Base-by-base conservation (phyloP, 352 stramenopile genomes). In the Blastocystis sp. region DNA sequence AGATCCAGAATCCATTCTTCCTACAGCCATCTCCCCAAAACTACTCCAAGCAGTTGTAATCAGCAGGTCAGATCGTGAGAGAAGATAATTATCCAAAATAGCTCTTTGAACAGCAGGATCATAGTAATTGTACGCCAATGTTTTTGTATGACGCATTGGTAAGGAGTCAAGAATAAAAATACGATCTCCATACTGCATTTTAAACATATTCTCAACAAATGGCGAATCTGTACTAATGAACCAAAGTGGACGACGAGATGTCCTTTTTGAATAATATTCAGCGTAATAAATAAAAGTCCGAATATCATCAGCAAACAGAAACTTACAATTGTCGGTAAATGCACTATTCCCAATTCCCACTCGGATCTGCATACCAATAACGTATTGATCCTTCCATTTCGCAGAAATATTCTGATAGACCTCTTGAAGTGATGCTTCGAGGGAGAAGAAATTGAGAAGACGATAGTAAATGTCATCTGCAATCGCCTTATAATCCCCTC, bases 301-400 rank as follows among this genome's bases (percentile, higher is more conserved):
- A 30, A 84, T 42, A 27, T 84, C 73, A 30, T 48, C 44, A 24
- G 33, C 19, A 40, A 84, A 84, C 7, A 84, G 73, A 64, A 84
- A 84, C 56, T 84, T 84, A 44, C 73, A 84, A 30, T 84, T 84
- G 56, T 84, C 73, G 0, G 68, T 1, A 84, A 84, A 84, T 13
- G 53, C 73, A 42, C 73, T 68, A 68, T 84, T 84, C 24, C 73
- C 73, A 19, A 84, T 35, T 57, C 73, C 73, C 22, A 84, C 53
- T 24, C 73, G 73, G 68, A 84, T 84, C 33, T 84, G 73, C 44
- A 84, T 53, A 3, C 73, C 73, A 24, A 84, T 27, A 54, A 84
- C 73, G 1, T 27, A 84, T n/a, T 42, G 73, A 64, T 84, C 30
- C 48, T 64, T 42, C 73, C 73, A 84, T 35, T 7, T 13, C 19